Evolutionary conservation across 192 early-diverging fungal species (phyloP).

Genomic region (Geosiphon pyriformis): DNA sequence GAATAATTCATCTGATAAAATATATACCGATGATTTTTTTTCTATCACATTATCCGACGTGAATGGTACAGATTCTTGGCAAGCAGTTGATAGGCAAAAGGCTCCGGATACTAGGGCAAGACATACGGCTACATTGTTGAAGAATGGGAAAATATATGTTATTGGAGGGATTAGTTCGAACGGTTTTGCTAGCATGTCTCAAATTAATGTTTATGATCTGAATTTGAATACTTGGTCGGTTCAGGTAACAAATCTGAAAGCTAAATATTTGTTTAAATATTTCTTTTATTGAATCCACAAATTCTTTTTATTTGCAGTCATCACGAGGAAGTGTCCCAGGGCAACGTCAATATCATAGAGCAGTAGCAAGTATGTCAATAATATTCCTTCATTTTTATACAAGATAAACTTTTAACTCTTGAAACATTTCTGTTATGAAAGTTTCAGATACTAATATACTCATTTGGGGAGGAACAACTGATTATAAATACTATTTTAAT

Average conservation of each 20-base stretch:
- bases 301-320: neutral
- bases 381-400: neutral
- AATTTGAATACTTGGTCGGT: neutral
- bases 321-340: neutral
- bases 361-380: neutral
- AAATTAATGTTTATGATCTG: neutral
- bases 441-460: neutral
- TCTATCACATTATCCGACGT: neutral
- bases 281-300: neutral
- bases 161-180: neutral
- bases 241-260: neutral
- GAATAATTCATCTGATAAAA: neutral
- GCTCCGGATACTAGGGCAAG: neutral
- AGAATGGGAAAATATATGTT: neutral
- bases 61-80: too few relatives aligned
- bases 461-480: neutral
- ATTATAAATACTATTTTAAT: neutral
- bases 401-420: neutral
- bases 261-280: neutral
- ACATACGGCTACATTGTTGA: neutral
- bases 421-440: neutral
- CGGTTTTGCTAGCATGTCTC: neutral
- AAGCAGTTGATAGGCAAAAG: neutral
- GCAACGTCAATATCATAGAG: neutral
- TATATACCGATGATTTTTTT: neutral